Base-by-base conservation (phyloP, 2,329 filamentous ascomycete genomes). In the Trichoderma hamatum region DNA sequence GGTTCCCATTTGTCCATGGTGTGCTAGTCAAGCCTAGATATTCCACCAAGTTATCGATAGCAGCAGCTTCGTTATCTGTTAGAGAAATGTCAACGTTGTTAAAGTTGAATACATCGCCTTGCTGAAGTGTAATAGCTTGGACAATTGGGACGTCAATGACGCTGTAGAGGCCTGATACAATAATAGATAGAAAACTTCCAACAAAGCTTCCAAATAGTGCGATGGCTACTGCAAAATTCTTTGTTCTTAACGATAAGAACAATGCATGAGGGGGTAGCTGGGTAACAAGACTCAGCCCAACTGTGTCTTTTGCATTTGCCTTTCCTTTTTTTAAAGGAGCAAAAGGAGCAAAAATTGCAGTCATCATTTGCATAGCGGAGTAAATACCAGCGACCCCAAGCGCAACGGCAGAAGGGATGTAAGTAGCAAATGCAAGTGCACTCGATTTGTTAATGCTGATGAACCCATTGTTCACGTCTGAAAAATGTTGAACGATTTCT, bases 81-180 rank as follows among this genome's bases (percentile, higher is more conserved):
- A 67, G 5, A 0, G 64, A 67, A n/a, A 67, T 9, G 13, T 59
- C 43, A 2, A 10, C 54, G 1, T 59, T 51, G 10, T 58, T 43
- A 39, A 67, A 59, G 30, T 67, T 67, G 54, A 67, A 67, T 16
- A 21, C 26, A 54, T 67, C 64, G 5, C 26, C 11, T 7, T 67
- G 64, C 21, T 55, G 28, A 36, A 67, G 28, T 30, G 54, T 36
- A 10, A 67, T 19, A 16, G 24, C 36, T 13, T 51, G 54, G 16
- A 21, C n/a, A 36, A 51, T 28, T 3, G 30, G 16, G 10, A 67
- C 54, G n/a, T 32, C 43, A 16, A 28, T 51, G 5, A n/a, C 54
- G 16, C 54, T 67, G 26, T 67, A 67, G 6, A 67, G 64, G 24
- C 64, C 64, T 19, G 64, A 67, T 30, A 67, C 54, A 28, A 67